These are phyloP conservation scores for Capsella rubella DNA, from an alignment of 441 rosid genomes.

Conservation along the genomic window DNA sequence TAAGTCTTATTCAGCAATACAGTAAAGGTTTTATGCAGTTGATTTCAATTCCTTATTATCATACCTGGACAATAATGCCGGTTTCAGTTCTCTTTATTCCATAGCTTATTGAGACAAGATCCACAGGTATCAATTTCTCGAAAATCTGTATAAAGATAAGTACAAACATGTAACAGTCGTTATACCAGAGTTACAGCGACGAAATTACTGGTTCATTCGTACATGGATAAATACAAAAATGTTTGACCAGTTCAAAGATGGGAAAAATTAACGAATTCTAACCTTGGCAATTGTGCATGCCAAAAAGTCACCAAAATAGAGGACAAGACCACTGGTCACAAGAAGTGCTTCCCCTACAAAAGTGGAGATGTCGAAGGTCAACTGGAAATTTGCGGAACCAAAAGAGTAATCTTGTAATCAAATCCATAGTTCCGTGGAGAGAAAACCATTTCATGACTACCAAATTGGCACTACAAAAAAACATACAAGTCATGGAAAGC, in stretches of 20 bases:
- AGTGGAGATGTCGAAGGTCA: conserved; percentile 14
- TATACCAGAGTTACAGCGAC: conserved; percentile 1
- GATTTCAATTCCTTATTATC: neutral
- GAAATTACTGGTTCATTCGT: neutral
- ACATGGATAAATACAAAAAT: conserved; percentile 11
- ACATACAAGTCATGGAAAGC: too few relatives aligned
- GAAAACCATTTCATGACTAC: neutral
- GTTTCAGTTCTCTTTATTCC: conserved; percentile 79
- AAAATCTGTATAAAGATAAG: conserved; percentile 49
- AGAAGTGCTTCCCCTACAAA: conserved; percentile 88
- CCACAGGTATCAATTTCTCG: conserved; percentile 51
- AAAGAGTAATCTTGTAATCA: neutral
- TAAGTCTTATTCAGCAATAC: conserved; percentile 21
- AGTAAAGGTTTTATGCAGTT: conserved; percentile 18
- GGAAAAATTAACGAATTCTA: conserved; percentile 32
- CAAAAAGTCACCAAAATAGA: conserved; percentile 87
- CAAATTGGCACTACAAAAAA: neutral
- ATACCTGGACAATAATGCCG: conserved; percentile 78
- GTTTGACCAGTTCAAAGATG: conserved; percentile 33
- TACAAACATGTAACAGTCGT: conserved; percentile 25
- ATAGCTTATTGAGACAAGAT: conserved; percentile 54
- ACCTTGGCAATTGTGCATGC: conserved; percentile 81
- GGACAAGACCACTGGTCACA: conserved; percentile 84
- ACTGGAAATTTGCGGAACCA: neutral
- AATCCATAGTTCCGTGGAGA: conserved; percentile 11